Conservation (phyloP, 805 yeast species). For the Cyberlindnera mycetangii region DNA sequence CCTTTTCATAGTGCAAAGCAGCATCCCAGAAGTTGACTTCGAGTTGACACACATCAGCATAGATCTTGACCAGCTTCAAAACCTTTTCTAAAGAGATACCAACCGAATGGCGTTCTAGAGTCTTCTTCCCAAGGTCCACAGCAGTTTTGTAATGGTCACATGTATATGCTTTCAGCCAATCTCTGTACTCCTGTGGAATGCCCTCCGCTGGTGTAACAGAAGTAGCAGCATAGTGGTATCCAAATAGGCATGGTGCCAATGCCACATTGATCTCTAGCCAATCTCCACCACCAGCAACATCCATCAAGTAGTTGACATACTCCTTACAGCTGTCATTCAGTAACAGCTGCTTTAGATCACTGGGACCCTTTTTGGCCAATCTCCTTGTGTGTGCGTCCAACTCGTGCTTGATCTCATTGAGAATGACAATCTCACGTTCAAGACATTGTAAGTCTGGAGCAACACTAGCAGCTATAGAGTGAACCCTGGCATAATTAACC, state of each 20-base stretch:
- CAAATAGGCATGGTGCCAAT: conserved; percentile 72
- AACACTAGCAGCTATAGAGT: conserved; percentile 58
- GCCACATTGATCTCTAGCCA: conserved; percentile 67
- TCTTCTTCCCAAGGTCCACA: conserved; percentile 44
- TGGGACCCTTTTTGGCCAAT: conserved; percentile 38
- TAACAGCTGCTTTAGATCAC: conserved; percentile 41
- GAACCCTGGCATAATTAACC: conserved; percentile 64
- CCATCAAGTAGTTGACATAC: conserved; percentile 58
- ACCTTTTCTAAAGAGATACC: conserved; percentile 43
- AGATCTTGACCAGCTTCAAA: conserved; percentile 53
- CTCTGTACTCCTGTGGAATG: conserved; percentile 28
- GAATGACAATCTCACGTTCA: conserved; percentile 46
- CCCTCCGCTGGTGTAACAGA: conserved; percentile 33
- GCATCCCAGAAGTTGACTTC: conserved; percentile 74
- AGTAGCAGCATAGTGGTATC: conserved; percentile 51
- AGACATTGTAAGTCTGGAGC: conserved; percentile 55
- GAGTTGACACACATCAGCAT: conserved; percentile 53
- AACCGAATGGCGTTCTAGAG: conserved; percentile 43
- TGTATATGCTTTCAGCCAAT: conserved; percentile 64
- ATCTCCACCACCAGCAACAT: conserved; percentile 51
- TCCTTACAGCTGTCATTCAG: conserved; percentile 56
- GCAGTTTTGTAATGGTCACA: conserved; percentile 57
- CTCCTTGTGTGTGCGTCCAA: conserved; percentile 52
- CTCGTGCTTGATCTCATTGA: conserved; percentile 53
- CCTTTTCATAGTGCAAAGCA: conserved; percentile 24